These are phyloP conservation scores for Scheffersomyces coipomensis DNA, from an alignment of 805 yeast species.

Conservation along the genomic window DNA sequence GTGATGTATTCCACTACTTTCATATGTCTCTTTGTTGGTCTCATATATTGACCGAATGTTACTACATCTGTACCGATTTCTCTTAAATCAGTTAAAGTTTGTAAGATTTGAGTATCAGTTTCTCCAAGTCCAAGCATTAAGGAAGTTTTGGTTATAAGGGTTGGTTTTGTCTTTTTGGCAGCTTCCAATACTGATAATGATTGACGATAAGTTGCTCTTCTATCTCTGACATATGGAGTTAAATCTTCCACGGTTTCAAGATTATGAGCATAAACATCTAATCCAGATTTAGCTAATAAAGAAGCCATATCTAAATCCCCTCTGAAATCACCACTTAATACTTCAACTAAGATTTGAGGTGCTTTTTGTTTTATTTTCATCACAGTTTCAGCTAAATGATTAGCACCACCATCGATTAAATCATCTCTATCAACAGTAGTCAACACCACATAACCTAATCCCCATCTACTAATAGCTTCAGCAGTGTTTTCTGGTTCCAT, in stretches of 20 bases:
- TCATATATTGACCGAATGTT: constrained; percentile 98
- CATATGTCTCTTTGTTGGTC: constrained; percentile 98
- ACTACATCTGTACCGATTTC: constrained; percentile 84
- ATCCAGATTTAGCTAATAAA: constrained; percentile 77
- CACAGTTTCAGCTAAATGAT: constrained; percentile 88
- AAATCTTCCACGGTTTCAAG: constrained; percentile 93
- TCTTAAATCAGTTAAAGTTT: constrained; percentile 75
- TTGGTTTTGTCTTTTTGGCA: constrained; percentile 77
- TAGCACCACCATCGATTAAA: constrained; percentile 87
- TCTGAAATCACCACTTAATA: constrained; percentile 90
- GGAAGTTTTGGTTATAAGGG: constrained; percentile 86
- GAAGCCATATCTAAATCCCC: constrained; percentile 84
- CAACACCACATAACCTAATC: constrained; percentile 93
- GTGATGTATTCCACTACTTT: constrained; percentile 90
- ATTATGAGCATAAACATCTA: constrained; percentile 97
- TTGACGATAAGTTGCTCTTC: constrained; percentile 94
- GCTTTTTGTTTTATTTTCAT: constrained; percentile 79
- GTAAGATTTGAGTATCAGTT: constrained; percentile 82
- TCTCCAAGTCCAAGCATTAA: constrained; percentile 97
- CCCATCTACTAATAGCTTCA: constrained; percentile 96
- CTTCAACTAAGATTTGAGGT: constrained; percentile 89
- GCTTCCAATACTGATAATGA: constrained; percentile 71
- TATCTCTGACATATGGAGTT: constrained; percentile 93
- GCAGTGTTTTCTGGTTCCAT: constrained; percentile 98
- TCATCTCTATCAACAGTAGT: constrained; percentile 99